Conservation (phyloP, 371 early-diverging fungal genomes). For the Mortierella sp. region DNA sequence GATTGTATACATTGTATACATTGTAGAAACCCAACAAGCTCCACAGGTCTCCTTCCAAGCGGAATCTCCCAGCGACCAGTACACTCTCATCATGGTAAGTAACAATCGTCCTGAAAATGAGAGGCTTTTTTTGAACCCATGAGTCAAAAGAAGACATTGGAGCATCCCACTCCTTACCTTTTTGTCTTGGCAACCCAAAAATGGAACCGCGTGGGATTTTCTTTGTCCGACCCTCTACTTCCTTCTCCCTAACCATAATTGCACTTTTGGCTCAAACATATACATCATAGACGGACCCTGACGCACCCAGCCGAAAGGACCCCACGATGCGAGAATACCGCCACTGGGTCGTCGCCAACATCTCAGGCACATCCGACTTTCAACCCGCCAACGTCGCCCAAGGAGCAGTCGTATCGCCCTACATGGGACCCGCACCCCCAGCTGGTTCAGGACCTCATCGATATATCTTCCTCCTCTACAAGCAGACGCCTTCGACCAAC, state of each 20-base stretch:
- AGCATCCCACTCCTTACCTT: neutral
- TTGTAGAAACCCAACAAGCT: constrained; percentile 51
- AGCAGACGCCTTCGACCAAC: constrained; percentile 57
- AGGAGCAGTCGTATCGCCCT: constrained; percentile 61
- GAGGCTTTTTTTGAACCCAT: neutral
- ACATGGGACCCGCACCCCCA: constrained; percentile 72
- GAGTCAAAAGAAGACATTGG: neutral
- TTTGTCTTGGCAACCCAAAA: neutral
- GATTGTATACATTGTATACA: too few relatives aligned
- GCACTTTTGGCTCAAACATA: neutral
- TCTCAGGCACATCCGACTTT: constrained; percentile 54
- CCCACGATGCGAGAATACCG: constrained; percentile 70
- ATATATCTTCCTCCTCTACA: constrained; percentile 74
- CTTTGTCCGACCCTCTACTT: neutral
- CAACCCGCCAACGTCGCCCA: constrained; percentile 51
- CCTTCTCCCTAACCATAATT: neutral
- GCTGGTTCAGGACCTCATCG: constrained; percentile 71
- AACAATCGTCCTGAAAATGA: neutral
- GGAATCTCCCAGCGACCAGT: constrained; percentile 61
- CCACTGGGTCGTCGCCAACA: constrained; percentile 75
- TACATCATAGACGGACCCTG: constrained; percentile 68
- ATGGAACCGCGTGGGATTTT: neutral
- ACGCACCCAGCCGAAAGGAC: constrained; percentile 72
- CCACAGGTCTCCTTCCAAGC: constrained; percentile 63
- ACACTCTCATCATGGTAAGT: constrained; percentile 70